Percentiles rank a stretch among this genome's conserved stretches.
These are phyloP conservation scores for Pythium aphanidermatum DNA, from an alignment of 352 stramenopile genomes.

Conservation along the genomic window DNA sequence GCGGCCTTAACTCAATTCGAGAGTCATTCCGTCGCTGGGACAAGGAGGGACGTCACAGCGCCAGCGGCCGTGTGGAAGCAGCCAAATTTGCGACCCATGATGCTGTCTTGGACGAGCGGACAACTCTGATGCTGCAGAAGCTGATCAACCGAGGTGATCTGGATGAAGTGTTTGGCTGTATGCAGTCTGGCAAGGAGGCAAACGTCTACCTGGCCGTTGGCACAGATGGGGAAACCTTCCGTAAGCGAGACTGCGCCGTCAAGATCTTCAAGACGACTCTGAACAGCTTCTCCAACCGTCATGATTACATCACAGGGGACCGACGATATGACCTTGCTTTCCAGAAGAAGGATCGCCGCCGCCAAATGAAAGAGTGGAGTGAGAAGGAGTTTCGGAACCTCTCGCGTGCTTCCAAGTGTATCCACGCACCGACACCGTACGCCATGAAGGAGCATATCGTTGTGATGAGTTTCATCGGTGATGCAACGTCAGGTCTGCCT, in stretches of 20 bases:
- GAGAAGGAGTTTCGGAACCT: slow-evolving; percentile 72
- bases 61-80: slow-evolving; percentile 38
- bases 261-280: slow-evolving; percentile 86
- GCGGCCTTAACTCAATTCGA: slow-evolving; percentile 49
- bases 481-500: slow-evolving; percentile 33
- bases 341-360: slow-evolving; percentile 60
- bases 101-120: slow-evolving; percentile 72
- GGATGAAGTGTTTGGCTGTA: slow-evolving; percentile 63
- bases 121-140: slow-evolving; percentile 28
- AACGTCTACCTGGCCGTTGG: slow-evolving; percentile 73
- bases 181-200: slow-evolving; percentile 80
- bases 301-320: slow-evolving; percentile 81
- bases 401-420: slow-evolving; percentile 40
- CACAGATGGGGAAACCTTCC: slow-evolving; percentile 38
- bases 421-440: slow-evolving; percentile 37
- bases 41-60: slow-evolving; percentile 60
- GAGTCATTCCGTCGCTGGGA: slow-evolving; percentile 44
- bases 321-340: slow-evolving; percentile 69
- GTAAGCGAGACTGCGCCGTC: slow-evolving; percentile 30
- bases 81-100: slow-evolving; percentile 57
- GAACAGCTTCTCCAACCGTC: slow-evolving; percentile 75
- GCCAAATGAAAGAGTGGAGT: slow-evolving; percentile 68
- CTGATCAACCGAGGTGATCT: slow-evolving; percentile 38
- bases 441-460: slow-evolving; percentile 63
- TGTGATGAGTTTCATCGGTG: slow-evolving; percentile 66